Evolutionary conservation across 495 filamentous ascomycete genomes (phyloP).

Genomic region (Hyaloscypha finlandica): DNA sequence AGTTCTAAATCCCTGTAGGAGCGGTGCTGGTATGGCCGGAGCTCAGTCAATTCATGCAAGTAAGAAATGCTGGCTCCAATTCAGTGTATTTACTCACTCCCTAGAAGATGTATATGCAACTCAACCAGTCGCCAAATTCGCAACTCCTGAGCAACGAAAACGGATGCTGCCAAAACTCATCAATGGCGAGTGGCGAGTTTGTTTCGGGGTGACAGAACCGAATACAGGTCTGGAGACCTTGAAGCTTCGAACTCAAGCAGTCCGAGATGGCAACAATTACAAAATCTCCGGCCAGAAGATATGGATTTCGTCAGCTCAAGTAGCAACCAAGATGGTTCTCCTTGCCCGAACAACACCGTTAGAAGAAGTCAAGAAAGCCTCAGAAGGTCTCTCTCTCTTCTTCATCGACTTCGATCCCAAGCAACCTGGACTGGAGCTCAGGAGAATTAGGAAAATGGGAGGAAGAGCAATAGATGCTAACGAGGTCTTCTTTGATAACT

Average conservation of each 20-base stretch:
- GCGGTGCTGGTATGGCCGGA: constrained; percentile 75
- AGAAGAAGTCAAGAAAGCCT: constrained; percentile 64
- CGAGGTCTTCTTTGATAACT: constrained; percentile 82
- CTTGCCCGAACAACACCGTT: constrained; percentile 72
- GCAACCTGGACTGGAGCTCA: constrained; percentile 60
- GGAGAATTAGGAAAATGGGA: constrained; percentile 80
- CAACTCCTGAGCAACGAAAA: constrained; percentile 58
- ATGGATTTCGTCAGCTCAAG: constrained; percentile 80
- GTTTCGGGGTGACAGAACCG: constrained; percentile 71
- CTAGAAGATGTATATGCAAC: constrained; percentile 66
- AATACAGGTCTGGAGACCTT: constrained; percentile 77
- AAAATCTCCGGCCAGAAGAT: constrained; percentile 75
- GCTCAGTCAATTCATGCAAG: constrained; percentile 75
- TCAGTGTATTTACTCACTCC: neutral
- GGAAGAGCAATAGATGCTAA: constrained; percentile 79
- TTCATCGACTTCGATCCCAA: constrained; percentile 70
- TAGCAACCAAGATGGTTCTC: constrained; percentile 75
- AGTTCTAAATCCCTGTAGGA: constrained; percentile 32
- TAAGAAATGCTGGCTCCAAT: constrained; percentile 30
- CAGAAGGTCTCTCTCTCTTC: constrained; percentile 72
- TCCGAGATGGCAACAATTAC: constrained; percentile 53
- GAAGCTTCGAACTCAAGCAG: constrained; percentile 62
- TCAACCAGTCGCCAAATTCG: constrained; percentile 73
- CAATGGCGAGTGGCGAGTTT: constrained; percentile 65
- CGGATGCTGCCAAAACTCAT: constrained; percentile 69